These are phyloP conservation scores for Epichloe elymi DNA, from an alignment of 2,329 filamentous ascomycete species.

Conservation along the genomic window DNA sequence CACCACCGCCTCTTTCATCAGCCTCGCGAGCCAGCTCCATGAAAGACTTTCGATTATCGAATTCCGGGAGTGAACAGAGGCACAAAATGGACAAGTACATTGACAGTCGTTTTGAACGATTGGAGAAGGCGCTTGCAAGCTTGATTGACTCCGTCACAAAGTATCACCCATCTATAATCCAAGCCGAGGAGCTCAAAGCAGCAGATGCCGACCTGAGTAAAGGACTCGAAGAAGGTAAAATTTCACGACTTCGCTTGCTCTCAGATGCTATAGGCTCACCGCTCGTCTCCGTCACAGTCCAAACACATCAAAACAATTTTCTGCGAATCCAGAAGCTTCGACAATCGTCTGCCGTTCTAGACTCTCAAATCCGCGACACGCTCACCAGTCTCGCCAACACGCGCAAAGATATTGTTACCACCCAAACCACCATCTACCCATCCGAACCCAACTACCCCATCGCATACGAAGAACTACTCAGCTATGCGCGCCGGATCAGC, in stretches of 20 bases:
- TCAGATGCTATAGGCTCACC: background rate
- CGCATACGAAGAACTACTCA: conserved; percentile 59
- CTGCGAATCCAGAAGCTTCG: conserved; percentile 56
- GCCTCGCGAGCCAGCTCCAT: background rate
- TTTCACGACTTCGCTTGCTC: background rate
- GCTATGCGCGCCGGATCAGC: conserved; percentile 67
- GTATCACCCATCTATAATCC: conserved; percentile 60
- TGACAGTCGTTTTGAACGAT: conserved; percentile 48
- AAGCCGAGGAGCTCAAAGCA: conserved; percentile 54
- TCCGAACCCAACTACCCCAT: conserved; percentile 40
- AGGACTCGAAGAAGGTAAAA: conserved; percentile 50
- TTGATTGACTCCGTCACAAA: conserved; percentile 71
- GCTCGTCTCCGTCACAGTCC: conserved; percentile 33
- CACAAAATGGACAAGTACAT: conserved; percentile 47
- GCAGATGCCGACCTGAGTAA: conserved; percentile 56
- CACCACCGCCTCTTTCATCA: conserved; percentile 8
- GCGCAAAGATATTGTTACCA: conserved; percentile 57
- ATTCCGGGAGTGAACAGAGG: background rate
- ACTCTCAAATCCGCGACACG: conserved; percentile 59
- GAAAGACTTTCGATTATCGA: background rate
- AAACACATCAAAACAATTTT: conserved; percentile 64
- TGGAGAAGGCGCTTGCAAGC: conserved; percentile 52
- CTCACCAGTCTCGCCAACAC: conserved; percentile 57
- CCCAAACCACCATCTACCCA: conserved; percentile 43
- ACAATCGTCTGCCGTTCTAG: conserved; percentile 48